These are phyloP conservation scores for Ogataea hybrid DNA, from an alignment of 1,139 yeast genomes.

Conservation along the genomic window DNA sequence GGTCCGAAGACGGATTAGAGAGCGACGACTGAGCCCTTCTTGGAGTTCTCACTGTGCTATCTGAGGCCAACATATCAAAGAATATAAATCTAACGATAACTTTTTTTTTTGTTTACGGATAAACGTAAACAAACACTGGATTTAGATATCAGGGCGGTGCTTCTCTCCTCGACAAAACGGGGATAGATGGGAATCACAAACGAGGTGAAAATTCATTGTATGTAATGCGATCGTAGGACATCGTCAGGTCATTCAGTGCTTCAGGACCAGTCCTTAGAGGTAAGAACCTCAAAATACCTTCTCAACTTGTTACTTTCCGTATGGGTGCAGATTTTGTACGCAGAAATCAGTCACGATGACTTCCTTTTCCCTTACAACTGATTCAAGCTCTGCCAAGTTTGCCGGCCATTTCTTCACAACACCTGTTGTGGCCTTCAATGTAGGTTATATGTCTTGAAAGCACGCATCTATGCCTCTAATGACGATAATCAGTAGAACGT, in stretches of 20 bases:
- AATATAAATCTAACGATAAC: constrained; percentile 1
- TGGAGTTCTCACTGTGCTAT: constrained; percentile 26
- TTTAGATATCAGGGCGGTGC: constrained; percentile 6
- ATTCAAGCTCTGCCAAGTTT: too few species aligned
- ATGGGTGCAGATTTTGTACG: too few species aligned
- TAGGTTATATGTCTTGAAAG: too few species aligned
- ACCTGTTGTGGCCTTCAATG: too few species aligned
- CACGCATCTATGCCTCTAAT: too few species aligned
- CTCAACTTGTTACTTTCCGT: too few species aligned
- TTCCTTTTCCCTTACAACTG: too few species aligned
- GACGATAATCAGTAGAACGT: too few species aligned
- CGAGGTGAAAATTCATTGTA: not conserved
- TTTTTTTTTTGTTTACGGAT: constrained; percentile 4
- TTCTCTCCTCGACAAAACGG: not conserved
- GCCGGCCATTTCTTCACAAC: too few species aligned
- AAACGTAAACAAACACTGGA: constrained; percentile 12
- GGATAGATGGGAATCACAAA: not conserved
- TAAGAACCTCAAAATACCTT: too few species aligned
- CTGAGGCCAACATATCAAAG: constrained; percentile 18
- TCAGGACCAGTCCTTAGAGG: too few species aligned
- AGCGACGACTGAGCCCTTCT: constrained; percentile 28
- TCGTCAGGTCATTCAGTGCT: not conserved
- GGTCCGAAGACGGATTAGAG: constrained; percentile 30
- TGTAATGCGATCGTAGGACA: not conserved
- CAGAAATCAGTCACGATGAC: too few species aligned